Evolutionary conservation across 164 flowering plant species (phyloP), one percentile per base, ranked within the genome.

Genomic region (Paratinospora sagittata): DNA sequence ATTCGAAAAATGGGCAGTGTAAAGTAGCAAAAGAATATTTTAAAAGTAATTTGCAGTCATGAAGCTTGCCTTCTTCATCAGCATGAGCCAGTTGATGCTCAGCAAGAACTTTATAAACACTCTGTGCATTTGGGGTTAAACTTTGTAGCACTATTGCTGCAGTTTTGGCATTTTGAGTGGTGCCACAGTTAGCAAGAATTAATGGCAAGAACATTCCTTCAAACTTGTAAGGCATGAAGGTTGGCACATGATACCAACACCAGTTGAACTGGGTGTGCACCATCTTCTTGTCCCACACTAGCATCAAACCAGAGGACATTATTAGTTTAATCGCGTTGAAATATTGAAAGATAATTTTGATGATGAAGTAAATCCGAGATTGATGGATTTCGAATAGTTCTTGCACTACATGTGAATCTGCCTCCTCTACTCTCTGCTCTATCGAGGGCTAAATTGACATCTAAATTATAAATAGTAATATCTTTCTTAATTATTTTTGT

Each of bases 261-360:
- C 99, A 95, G 80, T 90, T 91, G 78, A 91, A 95, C 74, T 92
- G 97, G 52, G 90, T 84, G 75, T 91, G 89, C 72, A 90, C 97
- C 99, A 91, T 91, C 85, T 90, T 91, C 88, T 95, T 95, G 84
- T 95, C 97, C 99, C 98, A 95, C 82, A 92, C 98, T 95, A 65
- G 45, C 76, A 78, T 13, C 41, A 77, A 76, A 60, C 37, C 63
- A 70, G 34, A 66, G 0, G 0, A 60, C 0, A 37, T 7, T 62
- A 55, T 60, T 63, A 24, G 67, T 13, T 16, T 8, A 74, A 26
- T 37, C 8, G 13, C 27, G 34, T 55, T 17, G 27, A 39, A 61
- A 61, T 17, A 17, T 63, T 45, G 26, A 19, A 17, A 27, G 27
- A 49, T 23, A n/a, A 33, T 65, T 55, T n/a, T 23, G 21, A 55